Conservation (phyloP, 1,284 basidiomycete species). For the Uromyces viciae-fabae region DNA sequence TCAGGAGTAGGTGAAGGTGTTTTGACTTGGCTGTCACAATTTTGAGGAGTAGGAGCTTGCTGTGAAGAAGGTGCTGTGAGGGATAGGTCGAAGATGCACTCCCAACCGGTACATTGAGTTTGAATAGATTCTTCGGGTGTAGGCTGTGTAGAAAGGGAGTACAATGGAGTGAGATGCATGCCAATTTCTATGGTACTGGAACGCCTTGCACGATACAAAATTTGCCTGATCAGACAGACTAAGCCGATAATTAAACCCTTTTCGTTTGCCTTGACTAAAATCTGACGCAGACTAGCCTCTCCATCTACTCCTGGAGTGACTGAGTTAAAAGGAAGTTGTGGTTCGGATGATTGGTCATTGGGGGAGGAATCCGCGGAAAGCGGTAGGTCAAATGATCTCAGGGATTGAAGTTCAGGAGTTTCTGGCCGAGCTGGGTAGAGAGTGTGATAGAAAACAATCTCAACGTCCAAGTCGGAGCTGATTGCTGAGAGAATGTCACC, state of each 20-base stretch:
- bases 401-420: not conserved
- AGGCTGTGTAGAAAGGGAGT: slow-evolving; percentile 42
- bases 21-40: not conserved
- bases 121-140: not conserved
- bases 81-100: slow-evolving; percentile 41
- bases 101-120: slow-evolving; percentile 13
- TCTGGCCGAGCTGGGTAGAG: slow-evolving; percentile 30
- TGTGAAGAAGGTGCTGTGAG: slow-evolving; percentile 12
- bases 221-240: slow-evolving; percentile 60
- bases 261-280: slow-evolving; percentile 31
- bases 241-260: slow-evolving; percentile 40
- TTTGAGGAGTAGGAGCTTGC: not conserved
- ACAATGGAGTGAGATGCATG: slow-evolving; percentile 63
- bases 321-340: slow-evolving; percentile 8
- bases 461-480: slow-evolving; percentile 30
- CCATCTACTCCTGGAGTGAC: slow-evolving; percentile 29
- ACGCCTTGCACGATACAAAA: slow-evolving; percentile 64
- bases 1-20: not conserved
- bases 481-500: slow-evolving; percentile 34
- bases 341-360: slow-evolving; percentile 14
- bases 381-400: slow-evolving; percentile 15
- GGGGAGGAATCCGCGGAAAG: slow-evolving; percentile 3
- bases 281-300: slow-evolving; percentile 30
- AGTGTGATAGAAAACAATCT: slow-evolving; percentile 39
- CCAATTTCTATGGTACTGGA: slow-evolving; percentile 86